A percentile compares a stretch with the other conserved stretches of the same genome.
Evolutionary conservation across 805 yeast genomes (phyloP).

Genomic region (Monosporozyma siamensis): DNA sequence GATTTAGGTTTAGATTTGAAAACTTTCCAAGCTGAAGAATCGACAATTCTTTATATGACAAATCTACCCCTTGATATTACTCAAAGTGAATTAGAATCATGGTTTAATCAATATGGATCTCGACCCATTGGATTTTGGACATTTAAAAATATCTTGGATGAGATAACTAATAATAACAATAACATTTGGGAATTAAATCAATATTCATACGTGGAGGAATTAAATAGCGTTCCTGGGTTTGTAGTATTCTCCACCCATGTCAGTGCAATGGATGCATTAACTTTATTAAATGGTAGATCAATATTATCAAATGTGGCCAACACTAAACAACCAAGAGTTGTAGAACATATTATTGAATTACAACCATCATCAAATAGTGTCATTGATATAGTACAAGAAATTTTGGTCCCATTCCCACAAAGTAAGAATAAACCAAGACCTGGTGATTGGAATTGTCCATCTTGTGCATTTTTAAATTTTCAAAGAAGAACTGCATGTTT

Average conservation of each 20-base stretch:
- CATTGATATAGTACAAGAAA: slow-evolving; percentile 72
- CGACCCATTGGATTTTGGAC: slow-evolving; percentile 89
- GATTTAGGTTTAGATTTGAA: slow-evolving; percentile 68
- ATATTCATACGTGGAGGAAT: slow-evolving; percentile 34
- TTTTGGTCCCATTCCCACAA: slow-evolving; percentile 76
- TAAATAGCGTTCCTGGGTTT: slow-evolving; percentile 60
- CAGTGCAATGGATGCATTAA: slow-evolving; percentile 68
- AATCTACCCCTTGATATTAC: slow-evolving; percentile 81
- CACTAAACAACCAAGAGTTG: slow-evolving; percentile 29
- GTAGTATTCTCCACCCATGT: slow-evolving; percentile 79
- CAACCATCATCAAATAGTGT: slow-evolving; percentile 77
- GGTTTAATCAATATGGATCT: slow-evolving; percentile 84
- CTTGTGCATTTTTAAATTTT: slow-evolving; percentile 90
- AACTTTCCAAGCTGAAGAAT: slow-evolving; percentile 58
- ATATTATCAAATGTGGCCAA: slow-evolving; percentile 29
- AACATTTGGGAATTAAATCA: slow-evolving; percentile 21
- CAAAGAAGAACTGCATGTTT: slow-evolving; percentile 92
- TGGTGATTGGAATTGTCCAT: slow-evolving; percentile 97
- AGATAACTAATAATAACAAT: slow-evolving; percentile 14
- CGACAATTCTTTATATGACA: slow-evolving; percentile 70
- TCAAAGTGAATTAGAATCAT: slow-evolving; percentile 79
- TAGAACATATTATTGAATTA: slow-evolving; percentile 68
- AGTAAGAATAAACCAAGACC: slow-evolving; percentile 86
- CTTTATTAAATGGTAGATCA: slow-evolving; percentile 62
- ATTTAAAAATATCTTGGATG: slow-evolving; percentile 44